Base-by-base conservation (phyloP, 768 basidiomycete genomes). In the Rhizopogon salebrosus region DNA sequence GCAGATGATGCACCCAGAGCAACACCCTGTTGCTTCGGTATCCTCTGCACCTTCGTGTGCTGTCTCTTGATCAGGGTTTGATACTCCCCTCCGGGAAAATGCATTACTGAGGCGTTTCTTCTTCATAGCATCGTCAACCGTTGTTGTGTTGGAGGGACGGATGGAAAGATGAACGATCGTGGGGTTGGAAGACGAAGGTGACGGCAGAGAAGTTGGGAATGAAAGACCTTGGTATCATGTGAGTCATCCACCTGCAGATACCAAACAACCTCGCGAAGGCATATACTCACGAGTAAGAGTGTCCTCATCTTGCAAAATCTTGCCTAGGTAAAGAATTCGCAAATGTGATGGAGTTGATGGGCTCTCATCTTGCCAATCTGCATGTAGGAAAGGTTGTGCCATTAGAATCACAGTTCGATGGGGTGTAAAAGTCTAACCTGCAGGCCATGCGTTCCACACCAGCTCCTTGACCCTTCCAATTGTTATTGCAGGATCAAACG, bases 301-400 rank as follows among this genome's bases (percentile, higher is more conserved):
- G 51, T 91, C 89, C 27, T 92, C 89, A 61, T 92, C 89, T 62
- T 89, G 88, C n/a, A 90, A 68, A 64, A 92, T 84, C 67, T 83
- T 84, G 35, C 89, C 89, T 5, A 90, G 71, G 65, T 91, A 84
- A 1, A 91, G 72, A 35, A 92, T 78, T 18, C 89, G 80, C 53
- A 90, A 73, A 72, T 84, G 87, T 4, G 84, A 83, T 0, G 89
- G 89, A 14, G 84, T 84, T 2, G 87, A 85, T 2, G 89, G 88
- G 10, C 83, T 80, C 53, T 87, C 87, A 59, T 85, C 84, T 65
- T 84, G 82, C 87, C 88, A 90, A 51, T 89, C 89, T 83, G 55
- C 36, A 49, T 18, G 16, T 13, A 11, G 1, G 18, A 46, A 34
- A n/a, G 3, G 20, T 34, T 46, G 14, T 16, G 22, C 6, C 45